These are phyloP conservation scores for Tremellales sp. DNA, from an alignment of 1,284 basidiomycete genomes.

Conservation along the genomic window DNA sequence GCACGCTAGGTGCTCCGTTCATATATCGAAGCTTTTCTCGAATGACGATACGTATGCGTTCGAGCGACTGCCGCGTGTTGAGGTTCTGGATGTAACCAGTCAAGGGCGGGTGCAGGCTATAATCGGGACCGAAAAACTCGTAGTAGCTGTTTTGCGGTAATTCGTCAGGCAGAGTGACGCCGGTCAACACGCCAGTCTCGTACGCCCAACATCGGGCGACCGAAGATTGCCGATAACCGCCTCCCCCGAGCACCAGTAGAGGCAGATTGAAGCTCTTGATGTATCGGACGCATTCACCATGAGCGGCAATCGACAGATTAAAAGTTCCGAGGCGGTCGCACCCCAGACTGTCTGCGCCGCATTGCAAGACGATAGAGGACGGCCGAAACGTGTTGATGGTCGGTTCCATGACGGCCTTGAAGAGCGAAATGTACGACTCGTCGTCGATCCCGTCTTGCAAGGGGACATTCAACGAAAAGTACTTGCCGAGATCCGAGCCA, in stretches of 20 bases:
- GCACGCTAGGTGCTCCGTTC: conserved; percentile 91
- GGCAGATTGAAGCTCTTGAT: conserved; percentile 89
- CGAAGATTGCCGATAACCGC: conserved; percentile 79
- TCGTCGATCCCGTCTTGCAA: conserved; percentile 96
- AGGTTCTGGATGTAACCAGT: conserved; percentile 89
- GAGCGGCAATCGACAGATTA: conserved; percentile 97
- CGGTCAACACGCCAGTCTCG: conserved; percentile 91
- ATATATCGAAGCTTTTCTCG: conserved; percentile 89
- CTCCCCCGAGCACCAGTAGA: conserved; percentile 85
- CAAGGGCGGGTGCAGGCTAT: conserved; percentile 87
- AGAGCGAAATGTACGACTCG: conserved; percentile 89
- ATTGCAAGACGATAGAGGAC: conserved; percentile 89
- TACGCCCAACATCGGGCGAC: conserved; percentile 99
- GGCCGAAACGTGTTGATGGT: conserved; percentile 87
- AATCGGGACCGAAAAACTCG: conserved; percentile 86
- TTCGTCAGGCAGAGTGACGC: conserved; percentile 74
- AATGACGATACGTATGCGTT: conserved; percentile 78
- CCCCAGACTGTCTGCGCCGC: conserved; percentile 93
- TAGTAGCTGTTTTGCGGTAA: conserved; percentile 88
- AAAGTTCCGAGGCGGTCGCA: conserved; percentile 94
- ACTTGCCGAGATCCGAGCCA: conserved; percentile 77
- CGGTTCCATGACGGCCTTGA: conserved; percentile 94
- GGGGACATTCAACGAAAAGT: conserved; percentile 94
- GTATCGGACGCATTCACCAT: conserved; percentile 96
- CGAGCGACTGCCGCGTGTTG: conserved; percentile 75